These are phyloP conservation scores for Ophiostoma populinum DNA, from an alignment of 2,329 filamentous ascomycete species.

Conservation along the genomic window DNA sequence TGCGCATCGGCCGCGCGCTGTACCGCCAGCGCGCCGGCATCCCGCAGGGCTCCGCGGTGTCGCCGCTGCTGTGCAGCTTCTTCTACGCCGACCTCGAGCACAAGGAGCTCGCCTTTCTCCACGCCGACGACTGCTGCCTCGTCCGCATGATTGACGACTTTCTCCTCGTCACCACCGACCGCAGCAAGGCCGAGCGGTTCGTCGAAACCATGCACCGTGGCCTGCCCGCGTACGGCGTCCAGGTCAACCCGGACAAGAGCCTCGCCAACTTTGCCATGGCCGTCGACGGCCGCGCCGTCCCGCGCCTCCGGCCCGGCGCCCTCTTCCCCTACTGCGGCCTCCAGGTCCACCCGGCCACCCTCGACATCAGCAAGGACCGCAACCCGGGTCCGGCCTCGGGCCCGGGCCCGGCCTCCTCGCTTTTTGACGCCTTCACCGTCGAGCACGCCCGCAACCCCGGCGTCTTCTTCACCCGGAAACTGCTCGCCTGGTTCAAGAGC, in stretches of 20 bases:
- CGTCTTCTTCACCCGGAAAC: conserved; percentile 62
- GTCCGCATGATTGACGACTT: conserved; percentile 87
- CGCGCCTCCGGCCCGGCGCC: conserved; percentile 22
- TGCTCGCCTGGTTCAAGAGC: conserved; percentile 61
- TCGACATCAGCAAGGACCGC: conserved; percentile 58
- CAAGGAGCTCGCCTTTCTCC: conserved; percentile 52
- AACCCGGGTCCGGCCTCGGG: conserved; percentile 66
- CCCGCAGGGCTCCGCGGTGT: conserved; percentile 81
- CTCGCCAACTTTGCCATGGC: conserved; percentile 63
- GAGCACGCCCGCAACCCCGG: conserved; percentile 59
- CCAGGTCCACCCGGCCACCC: conserved; percentile 53
- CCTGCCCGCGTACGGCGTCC: conserved; percentile 62
- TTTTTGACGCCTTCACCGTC: conserved; percentile 60
- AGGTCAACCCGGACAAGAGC: conserved; percentile 61
- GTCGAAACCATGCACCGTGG: conserved; percentile 66
- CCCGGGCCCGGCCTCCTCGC: conserved; percentile 53
- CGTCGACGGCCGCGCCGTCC: conserved; percentile 35
- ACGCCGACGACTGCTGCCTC: conserved; percentile 39
- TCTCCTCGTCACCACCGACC: conserved; percentile 62
- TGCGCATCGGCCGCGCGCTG: conserved; percentile 76
- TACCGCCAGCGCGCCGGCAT: conserved; percentile 82
- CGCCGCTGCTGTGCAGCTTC: conserved; percentile 78
- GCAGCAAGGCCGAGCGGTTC: conserved; percentile 50
- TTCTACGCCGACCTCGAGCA: conserved; percentile 83
- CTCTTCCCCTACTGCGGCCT: conserved; percentile 83